Conservation (phyloP, 345 rosid species). For the Rubroshorea leprosula region DNA sequence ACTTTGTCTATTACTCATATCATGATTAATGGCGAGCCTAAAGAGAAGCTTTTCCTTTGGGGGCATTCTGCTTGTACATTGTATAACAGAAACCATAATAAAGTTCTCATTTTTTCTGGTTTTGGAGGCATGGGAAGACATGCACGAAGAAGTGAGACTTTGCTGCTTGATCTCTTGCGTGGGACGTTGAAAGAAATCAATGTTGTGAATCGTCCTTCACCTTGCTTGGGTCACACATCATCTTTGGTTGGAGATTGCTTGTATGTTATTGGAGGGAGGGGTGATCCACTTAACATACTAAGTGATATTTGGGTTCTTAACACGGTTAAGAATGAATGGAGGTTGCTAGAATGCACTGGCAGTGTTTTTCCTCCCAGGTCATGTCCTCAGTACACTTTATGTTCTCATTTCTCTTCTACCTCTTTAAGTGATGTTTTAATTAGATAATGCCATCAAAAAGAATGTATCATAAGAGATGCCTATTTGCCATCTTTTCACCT, state of each 20-base stretch:
- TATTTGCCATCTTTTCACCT: conserved; percentile 3
- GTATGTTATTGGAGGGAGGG: conserved; percentile 84
- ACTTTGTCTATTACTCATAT: conserved; percentile 35
- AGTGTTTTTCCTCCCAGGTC: conserved; percentile 65
- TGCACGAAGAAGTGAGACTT: conserved; percentile 68
- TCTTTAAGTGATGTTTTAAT: background rate
- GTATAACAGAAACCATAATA: conserved; percentile 19
- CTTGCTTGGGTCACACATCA: conserved; percentile 80
- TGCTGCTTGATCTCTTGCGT: conserved; percentile 51
- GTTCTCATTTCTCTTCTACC: background rate
- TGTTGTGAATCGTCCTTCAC: conserved; percentile 46
- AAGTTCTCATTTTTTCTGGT: conserved; percentile 74
- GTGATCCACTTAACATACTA: conserved; percentile 65
- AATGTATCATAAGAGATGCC: background rate
- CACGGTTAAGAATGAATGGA: conserved; percentile 49
- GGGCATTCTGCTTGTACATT: conserved; percentile 70
- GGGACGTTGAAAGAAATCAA: conserved; percentile 41
- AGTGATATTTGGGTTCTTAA: conserved; percentile 73
- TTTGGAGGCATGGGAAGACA: conserved; percentile 93
- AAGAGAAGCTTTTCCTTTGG: conserved; percentile 84
- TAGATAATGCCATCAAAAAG: background rate
- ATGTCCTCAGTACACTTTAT: conserved; percentile 13
- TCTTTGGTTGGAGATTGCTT: conserved; percentile 55
- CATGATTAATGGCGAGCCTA: conserved; percentile 47
- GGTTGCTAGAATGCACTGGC: conserved; percentile 44